A percentile compares a stretch with the other conserved stretches of the same genome.
These are phyloP conservation scores for Crithidia expoeki DNA, from an alignment of 208 protist species.

Conservation along the genomic window DNA sequence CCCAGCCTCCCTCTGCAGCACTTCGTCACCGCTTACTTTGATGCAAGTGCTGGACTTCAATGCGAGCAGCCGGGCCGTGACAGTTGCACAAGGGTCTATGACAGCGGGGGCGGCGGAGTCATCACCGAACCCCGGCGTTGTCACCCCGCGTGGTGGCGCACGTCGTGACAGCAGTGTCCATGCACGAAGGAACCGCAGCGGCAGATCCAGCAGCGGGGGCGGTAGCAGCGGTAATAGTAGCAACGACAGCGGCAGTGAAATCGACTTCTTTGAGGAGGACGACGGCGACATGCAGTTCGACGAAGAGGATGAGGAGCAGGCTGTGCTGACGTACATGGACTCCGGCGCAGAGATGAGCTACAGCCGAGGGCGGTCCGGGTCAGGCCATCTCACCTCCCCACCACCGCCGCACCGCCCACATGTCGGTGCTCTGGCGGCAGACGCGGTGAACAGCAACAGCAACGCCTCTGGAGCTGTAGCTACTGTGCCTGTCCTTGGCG, in stretches of 20 bases:
- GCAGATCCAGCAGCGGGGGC: not conserved
- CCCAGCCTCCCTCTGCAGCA: conserved; percentile 21
- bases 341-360: conserved; percentile 17
- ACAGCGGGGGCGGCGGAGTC: too few species aligned
- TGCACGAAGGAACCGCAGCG: not conserved
- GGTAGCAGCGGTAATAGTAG: not conserved
- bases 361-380: conserved; percentile 3
- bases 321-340: conserved; percentile 61
- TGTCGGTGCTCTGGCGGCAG: not conserved
- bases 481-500: not conserved
- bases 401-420: not conserved
- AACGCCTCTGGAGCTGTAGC: too few species aligned
- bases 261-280: conserved; percentile 12
- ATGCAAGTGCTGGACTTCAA: conserved; percentile 19
- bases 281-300: conserved; percentile 37
- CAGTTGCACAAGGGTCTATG: not conserved
- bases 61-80: not conserved
- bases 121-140: not conserved
- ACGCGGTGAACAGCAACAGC: too few species aligned
- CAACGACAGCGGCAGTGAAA: not conserved
- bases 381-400: conserved; percentile 5
- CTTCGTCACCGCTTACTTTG: not conserved
- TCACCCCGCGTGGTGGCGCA: not conserved
- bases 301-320: conserved; percentile 68
- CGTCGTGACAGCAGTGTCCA: not conserved